Evolutionary conservation across 495 filamentous ascomycete genomes (phyloP).

Genomic region (Penicillium crystallinum): DNA sequence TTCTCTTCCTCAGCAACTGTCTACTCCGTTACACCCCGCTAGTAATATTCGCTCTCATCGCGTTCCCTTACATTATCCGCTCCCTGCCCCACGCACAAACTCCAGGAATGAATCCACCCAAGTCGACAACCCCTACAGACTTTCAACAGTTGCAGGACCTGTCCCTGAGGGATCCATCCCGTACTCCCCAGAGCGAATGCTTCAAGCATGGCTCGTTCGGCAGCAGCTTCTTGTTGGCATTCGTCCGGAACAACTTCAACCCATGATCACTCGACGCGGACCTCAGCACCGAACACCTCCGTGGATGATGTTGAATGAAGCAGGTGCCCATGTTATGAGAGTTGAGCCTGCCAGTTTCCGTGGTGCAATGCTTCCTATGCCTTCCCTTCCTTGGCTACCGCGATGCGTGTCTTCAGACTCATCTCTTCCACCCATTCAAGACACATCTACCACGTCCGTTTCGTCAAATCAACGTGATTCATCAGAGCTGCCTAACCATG

Average conservation of each 20-base stretch:
- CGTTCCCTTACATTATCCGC: too few species aligned
- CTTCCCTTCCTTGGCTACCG: background rate
- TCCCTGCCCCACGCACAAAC: too few species aligned
- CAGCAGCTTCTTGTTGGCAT: constrained; percentile 32
- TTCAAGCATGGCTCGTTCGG: constrained; percentile 29
- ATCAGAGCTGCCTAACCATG: background rate
- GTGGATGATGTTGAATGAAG: background rate
- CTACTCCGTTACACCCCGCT: too few species aligned
- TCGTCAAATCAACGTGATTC: background rate
- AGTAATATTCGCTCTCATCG: too few species aligned
- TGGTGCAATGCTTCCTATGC: background rate
- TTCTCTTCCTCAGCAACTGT: too few species aligned
- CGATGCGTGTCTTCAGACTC: background rate
- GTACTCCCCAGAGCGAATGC: background rate
- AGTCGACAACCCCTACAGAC: background rate
- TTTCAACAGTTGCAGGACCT: background rate
- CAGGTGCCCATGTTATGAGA: background rate
- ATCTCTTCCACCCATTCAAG: background rate
- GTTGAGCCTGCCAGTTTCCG: background rate
- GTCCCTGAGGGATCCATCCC: background rate
- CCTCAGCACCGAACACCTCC: background rate
- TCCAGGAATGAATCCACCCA: background rate
- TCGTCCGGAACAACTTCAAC: constrained; percentile 16
- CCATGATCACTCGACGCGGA: constrained; percentile 1
- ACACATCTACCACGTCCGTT: background rate